These are phyloP conservation scores for Debaryomyces psychrophilus DNA, from an alignment of 1,139 yeast species.

Conservation along the genomic window DNA sequence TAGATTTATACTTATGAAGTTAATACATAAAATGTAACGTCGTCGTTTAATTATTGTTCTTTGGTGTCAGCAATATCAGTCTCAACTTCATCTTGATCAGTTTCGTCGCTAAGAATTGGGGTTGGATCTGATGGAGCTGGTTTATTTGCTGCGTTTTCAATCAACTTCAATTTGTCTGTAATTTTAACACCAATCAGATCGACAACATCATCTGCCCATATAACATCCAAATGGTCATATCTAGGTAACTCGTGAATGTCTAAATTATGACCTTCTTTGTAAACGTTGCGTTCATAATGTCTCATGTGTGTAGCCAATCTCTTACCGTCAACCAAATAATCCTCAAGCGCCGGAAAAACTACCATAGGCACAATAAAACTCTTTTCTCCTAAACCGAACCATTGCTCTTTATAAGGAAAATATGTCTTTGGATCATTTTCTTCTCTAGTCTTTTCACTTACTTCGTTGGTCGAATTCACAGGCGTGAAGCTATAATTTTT, in stretches of 20 bases:
- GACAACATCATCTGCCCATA: constrained; percentile 57
- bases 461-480: constrained; percentile 8
- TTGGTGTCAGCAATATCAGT: constrained; percentile 3
- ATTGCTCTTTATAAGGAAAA: constrained; percentile 50
- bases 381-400: constrained; percentile 51
- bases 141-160: neutral
- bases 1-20: neutral
- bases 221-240: constrained; percentile 58
- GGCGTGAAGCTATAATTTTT: constrained; percentile 26
- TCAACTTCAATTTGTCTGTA: constrained; percentile 14
- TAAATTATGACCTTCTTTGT: constrained; percentile 42
- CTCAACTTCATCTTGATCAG: neutral
- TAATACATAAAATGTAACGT: neutral
- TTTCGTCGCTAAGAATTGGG: neutral
- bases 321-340: constrained; percentile 67
- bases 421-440: constrained; percentile 54
- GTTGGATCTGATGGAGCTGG: neutral
- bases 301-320: constrained; percentile 56
- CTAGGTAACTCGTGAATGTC: constrained; percentile 43
- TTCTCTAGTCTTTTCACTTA: constrained; percentile 21
- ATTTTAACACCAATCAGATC: constrained; percentile 32
- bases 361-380: constrained; percentile 54
- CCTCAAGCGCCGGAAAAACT: constrained; percentile 64
- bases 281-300: constrained; percentile 47
- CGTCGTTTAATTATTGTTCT: neutral